Percentiles rank a stretch among this genome's conserved stretches.
These are phyloP conservation scores for Nigrospora sphaerica DNA, from an alignment of 2,329 filamentous ascomycete genomes.

Conservation along the genomic window DNA sequence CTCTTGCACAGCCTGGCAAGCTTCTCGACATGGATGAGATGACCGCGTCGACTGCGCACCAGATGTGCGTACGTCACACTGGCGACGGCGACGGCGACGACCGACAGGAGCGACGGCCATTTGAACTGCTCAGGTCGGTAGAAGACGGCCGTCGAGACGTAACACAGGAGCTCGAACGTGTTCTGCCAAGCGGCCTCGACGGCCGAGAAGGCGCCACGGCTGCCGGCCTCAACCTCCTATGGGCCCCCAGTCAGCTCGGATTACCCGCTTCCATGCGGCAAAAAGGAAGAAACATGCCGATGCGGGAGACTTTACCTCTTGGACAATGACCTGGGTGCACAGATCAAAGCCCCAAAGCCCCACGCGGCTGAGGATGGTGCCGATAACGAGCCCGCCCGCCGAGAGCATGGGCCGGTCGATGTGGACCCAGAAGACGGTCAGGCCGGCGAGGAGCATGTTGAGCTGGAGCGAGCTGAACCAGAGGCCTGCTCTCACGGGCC, in stretches of 20 bases:
- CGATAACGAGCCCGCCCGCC: slow-evolving; percentile 39
- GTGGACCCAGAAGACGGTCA: slow-evolving; percentile 11
- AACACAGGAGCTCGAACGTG: slow-evolving; percentile 62
- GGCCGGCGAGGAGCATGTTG: slow-evolving; percentile 39
- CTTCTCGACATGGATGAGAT: slow-evolving; percentile 42
- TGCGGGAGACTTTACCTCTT: slow-evolving; percentile 37
- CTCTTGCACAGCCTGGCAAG: slow-evolving; percentile 1
- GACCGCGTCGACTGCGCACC: slow-evolving; percentile 50
- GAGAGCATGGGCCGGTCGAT: slow-evolving; percentile 22
- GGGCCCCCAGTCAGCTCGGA: background rate
- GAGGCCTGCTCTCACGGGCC: slow-evolving; percentile 56
- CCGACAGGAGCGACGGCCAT: slow-evolving; percentile 54
- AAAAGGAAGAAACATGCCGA: slow-evolving; percentile 3
- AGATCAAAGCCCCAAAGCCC: slow-evolving; percentile 58
- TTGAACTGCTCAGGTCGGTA: slow-evolving; percentile 56
- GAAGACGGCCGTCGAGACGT: slow-evolving; percentile 58
- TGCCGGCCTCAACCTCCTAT: slow-evolving; percentile 45
- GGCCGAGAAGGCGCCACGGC: slow-evolving; percentile 62
- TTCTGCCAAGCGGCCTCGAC: slow-evolving; percentile 64
- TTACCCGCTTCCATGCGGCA: background rate
- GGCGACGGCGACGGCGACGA: slow-evolving; percentile 40
- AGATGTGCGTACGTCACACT: slow-evolving; percentile 47
- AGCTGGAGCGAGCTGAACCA: slow-evolving; percentile 66
- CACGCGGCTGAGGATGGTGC: slow-evolving; percentile 48
- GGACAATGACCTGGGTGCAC: slow-evolving; percentile 51